Evolutionary conservation across 805 yeast genomes (phyloP).

Genomic region (Millerago galiae): DNA sequence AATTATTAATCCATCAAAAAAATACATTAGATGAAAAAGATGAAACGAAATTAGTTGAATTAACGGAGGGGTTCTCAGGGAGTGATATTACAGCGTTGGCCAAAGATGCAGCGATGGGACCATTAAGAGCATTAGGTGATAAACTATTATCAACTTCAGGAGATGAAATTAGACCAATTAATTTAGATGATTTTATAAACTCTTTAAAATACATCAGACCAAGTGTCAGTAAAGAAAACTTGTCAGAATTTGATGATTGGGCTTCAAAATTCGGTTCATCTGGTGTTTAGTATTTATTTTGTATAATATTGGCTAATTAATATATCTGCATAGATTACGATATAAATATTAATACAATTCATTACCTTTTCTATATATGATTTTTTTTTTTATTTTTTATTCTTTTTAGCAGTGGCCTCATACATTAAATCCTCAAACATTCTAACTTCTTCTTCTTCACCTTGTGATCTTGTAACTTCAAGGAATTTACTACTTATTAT

Average conservation of each 20-base stretch:
- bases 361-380: neutral
- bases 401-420: constrained; percentile 47
- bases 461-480: constrained; percentile 64
- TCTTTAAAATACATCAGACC: constrained; percentile 80
- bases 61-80: constrained; percentile 87
- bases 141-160: constrained; percentile 62
- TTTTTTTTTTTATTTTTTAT: constrained; percentile 2
- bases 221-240: constrained; percentile 79
- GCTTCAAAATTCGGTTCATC: constrained; percentile 81
- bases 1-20: constrained; percentile 61
- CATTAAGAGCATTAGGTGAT: constrained; percentile 85
- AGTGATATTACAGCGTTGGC: constrained; percentile 93
- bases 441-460: constrained; percentile 88
- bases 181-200: constrained; percentile 63
- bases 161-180: constrained; percentile 73
- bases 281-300: constrained; percentile 54
- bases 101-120: constrained; percentile 98
- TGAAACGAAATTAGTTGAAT: constrained; percentile 47
- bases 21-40: constrained; percentile 64
- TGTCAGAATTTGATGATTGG: constrained; percentile 82
- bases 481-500: constrained; percentile 67
- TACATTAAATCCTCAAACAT: constrained; percentile 90
- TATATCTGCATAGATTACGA: neutral
- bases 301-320: neutral
- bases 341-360: neutral